Base-by-base conservation (phyloP, 169 alveolate species). In the Eimeria maxima region DNA sequence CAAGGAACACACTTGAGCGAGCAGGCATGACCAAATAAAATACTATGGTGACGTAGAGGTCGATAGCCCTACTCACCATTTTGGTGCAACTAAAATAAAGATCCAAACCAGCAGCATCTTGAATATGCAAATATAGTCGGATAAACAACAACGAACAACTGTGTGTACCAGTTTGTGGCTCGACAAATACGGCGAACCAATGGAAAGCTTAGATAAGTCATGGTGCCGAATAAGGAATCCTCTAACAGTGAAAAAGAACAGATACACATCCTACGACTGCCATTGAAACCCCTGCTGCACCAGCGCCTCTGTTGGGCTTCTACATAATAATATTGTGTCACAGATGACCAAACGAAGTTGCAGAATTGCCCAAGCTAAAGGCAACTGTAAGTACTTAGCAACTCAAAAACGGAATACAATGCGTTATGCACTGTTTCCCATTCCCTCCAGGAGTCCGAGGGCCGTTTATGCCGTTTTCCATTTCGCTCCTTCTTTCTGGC, bases 1-100 rank as follows among this genome's bases (percentile, higher is more conserved):
- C 50, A 42, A 7, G 47, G 13, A 10, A 45, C 89, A 44, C 14
- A 60, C 98, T 97, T 42, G 97, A 97, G 93, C 47, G 27, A 69
- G 27, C 76, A 50, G 0, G 18, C 57, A n/a, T 4, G 20, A n/a
- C 16, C 0, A 13, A 65, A 24, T 14, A 65, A n/a, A 65, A 65
- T 7, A 65, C 16, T 6, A 24, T 65, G 11, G 42, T 65, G 42
- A 65, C 0, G 16, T 6, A 65, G 42, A 10, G 5, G 0, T 1
- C 74, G 74, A 65, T 24, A 65, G 38, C 38, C 1, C 38, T 33
- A 33, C 38, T n/a, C 14, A n/a, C 14, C 74, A 24, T 4, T 24
- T n/a, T 38, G 42, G n/a, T 24, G 42, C 2, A 13, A 65, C n/a
- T 24, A n/a, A 65, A 24, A 6, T 13, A 1, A 20, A 24, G 18